phyloP scores from a whole-genome alignment of 805 yeast genomes.

The Ogataea nakhonphanomensis region DNA sequence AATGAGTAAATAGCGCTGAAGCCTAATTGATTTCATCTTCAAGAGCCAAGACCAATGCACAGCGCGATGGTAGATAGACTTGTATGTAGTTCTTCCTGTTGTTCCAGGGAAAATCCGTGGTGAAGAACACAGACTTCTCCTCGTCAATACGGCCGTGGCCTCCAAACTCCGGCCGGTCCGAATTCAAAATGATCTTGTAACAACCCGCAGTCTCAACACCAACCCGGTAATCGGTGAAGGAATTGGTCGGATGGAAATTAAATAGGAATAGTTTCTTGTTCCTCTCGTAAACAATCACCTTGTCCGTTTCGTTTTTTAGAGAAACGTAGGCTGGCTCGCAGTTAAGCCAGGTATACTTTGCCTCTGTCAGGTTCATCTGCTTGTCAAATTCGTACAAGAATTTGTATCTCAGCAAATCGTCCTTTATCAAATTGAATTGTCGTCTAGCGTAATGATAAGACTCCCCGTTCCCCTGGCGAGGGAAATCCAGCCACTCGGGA shows the following conservation, averaged over 20 bases:
- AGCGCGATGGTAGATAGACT: constrained; percentile 78
- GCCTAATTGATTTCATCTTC: constrained; percentile 24
- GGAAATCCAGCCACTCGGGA: constrained; percentile 98
- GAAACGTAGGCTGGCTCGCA: constrained; percentile 78
- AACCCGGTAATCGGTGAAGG: constrained; percentile 80
- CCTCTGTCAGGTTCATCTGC: constrained; percentile 78
- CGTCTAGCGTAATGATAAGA: constrained; percentile 93
- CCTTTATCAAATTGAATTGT: constrained; percentile 85
- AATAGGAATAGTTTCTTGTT: constrained; percentile 80
- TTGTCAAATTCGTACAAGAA: constrained; percentile 78
- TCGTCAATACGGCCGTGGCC: constrained; percentile 77
- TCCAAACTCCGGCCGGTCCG: constrained; percentile 70
- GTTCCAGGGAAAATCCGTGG: constrained; percentile 80
- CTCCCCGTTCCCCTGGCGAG: constrained; percentile 82
- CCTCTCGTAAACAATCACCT: constrained; percentile 84
- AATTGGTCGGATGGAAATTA: constrained; percentile 84
- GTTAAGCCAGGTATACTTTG: constrained; percentile 65
- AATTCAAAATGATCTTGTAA: constrained; percentile 69
- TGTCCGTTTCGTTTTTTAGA: constrained; percentile 83
- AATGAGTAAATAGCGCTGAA: constrained; percentile 1
- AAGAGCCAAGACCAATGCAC: constrained; percentile 59
- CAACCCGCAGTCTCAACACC: constrained; percentile 83
- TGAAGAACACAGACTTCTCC: constrained; percentile 51
- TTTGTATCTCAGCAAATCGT: constrained; percentile 74
- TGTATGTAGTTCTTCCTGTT: constrained; percentile 70